Evolutionary conservation across 2,329 filamentous ascomycete species (phyloP).

Genomic region (Fusarium paranaense): DNA sequence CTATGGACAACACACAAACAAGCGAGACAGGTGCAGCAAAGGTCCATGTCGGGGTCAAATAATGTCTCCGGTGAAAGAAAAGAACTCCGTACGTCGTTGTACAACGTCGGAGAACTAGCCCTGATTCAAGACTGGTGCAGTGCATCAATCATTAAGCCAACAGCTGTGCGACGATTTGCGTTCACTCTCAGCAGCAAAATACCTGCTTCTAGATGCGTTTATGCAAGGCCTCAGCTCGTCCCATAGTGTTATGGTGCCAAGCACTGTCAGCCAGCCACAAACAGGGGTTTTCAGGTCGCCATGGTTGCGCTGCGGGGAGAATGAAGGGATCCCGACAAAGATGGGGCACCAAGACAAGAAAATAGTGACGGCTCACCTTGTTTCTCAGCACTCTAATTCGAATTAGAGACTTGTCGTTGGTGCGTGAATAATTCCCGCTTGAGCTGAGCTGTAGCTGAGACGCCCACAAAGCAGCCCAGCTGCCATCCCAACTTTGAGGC

Average conservation of each 20-base stretch:
- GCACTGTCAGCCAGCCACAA: slow-evolving; percentile 3
- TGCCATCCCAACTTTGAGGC: neutral
- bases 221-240: neutral
- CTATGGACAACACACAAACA: neutral
- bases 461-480: neutral
- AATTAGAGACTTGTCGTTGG: neutral
- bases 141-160: neutral
- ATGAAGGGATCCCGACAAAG: neutral
- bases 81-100: neutral
- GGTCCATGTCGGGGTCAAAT: no score
- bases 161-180: neutral
- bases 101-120: neutral
- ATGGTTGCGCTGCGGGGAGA: neutral
- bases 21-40: neutral
- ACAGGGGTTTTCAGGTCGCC: neutral
- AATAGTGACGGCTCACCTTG: neutral
- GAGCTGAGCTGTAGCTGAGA: neutral
- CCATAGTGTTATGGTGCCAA: neutral
- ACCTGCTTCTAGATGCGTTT: neutral
- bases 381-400: neutral
- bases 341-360: neutral
- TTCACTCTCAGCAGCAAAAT: neutral
- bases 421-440: neutral
- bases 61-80: neutral
- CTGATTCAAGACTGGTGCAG: neutral